These are phyloP conservation scores for Pezicula carpinea DNA, from an alignment of 2,329 filamentous ascomycete species.

Conservation along the genomic window DNA sequence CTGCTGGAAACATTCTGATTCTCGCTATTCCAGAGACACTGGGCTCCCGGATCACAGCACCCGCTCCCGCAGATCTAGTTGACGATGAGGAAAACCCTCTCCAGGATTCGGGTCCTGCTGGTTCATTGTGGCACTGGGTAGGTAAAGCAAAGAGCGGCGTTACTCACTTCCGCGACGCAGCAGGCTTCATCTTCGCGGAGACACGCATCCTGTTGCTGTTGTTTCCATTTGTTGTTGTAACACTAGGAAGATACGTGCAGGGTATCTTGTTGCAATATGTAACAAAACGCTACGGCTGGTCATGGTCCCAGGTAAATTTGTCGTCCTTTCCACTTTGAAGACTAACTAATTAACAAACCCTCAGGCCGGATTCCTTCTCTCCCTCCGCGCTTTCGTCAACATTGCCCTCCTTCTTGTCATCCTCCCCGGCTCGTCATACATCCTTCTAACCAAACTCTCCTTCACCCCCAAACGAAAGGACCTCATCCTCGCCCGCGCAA, in stretches of 20 bases:
- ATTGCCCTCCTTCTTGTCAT: slow-evolving; percentile 12
- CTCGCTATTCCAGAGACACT: slow-evolving; percentile 20
- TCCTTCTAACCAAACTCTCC: slow-evolving; percentile 3
- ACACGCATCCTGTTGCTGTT: not conserved
- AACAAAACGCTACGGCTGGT: slow-evolving; percentile 45
- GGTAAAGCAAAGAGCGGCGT: not conserved
- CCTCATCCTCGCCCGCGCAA: slow-evolving; percentile 24
- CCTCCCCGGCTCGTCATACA: slow-evolving; percentile 10
- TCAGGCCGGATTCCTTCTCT: slow-evolving; percentile 14
- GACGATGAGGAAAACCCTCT: not conserved
- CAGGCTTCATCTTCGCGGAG: not conserved
- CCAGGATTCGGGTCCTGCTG: not conserved
- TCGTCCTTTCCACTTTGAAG: too few relatives aligned
- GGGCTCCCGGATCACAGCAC: not conserved
- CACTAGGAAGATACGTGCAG: slow-evolving; percentile 15
- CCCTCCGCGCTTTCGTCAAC: slow-evolving; percentile 8
- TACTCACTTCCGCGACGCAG: slow-evolving; percentile 4
- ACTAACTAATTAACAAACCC: not conserved
- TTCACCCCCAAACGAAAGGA: slow-evolving; percentile 9
- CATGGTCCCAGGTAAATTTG: slow-evolving; percentile 37
- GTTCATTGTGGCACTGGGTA: not conserved
- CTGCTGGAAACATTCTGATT: slow-evolving; percentile 6
- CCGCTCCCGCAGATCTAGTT: slow-evolving; percentile 6
- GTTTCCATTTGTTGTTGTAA: slow-evolving; percentile 5
- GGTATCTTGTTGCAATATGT: slow-evolving; percentile 47